Percentiles rank a stretch among this genome's conserved stretches.
Conservation (phyloP, 768 basidiomycete species). For the Lactifluus hygrophoroides region DNA sequence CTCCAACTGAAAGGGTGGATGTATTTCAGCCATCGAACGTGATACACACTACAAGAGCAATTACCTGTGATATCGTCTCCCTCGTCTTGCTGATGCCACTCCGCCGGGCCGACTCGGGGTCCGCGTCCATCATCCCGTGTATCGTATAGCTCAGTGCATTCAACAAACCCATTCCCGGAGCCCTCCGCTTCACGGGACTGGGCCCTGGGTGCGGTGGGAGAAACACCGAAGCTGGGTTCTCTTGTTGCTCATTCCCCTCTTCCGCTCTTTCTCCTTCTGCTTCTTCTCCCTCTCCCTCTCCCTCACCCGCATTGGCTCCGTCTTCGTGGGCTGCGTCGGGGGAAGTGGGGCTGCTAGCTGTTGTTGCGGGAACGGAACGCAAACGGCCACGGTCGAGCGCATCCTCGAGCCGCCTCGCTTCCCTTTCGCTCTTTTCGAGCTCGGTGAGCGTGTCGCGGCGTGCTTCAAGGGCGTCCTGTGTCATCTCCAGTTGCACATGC, state of each 20-base stretch:
- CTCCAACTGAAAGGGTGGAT: slow-evolving; percentile 56
- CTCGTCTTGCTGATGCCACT: slow-evolving; percentile 91
- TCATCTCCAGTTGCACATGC: slow-evolving; percentile 96
- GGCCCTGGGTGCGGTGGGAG: slow-evolving; percentile 77
- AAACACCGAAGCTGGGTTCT: slow-evolving; percentile 35
- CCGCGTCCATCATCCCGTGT: slow-evolving; percentile 98
- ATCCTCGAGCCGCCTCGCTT: slow-evolving; percentile 81
- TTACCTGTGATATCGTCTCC: slow-evolving; percentile 90
- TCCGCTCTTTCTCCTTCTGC: neutral
- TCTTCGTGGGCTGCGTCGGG: neutral
- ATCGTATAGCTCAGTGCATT: slow-evolving; percentile 91
- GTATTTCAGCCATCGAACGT: slow-evolving; percentile 8
- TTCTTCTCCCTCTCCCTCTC: slow-evolving; percentile 17
- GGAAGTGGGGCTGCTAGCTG: neutral
- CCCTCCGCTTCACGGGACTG: slow-evolving; percentile 50
- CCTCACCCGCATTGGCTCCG: neutral
- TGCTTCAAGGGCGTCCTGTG: slow-evolving; percentile 78
- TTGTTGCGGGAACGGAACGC: slow-evolving; percentile 21
- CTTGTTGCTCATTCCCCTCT: slow-evolving; percentile 26
- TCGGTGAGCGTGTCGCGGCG: slow-evolving; percentile 83
- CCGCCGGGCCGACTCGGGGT: slow-evolving; percentile 91
- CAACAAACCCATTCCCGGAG: slow-evolving; percentile 78
- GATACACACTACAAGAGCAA: slow-evolving; percentile 14
- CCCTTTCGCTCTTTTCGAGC: slow-evolving; percentile 85
- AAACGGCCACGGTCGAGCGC: slow-evolving; percentile 61